Percentiles rank a stretch among this genome's conserved stretches.
These are phyloP conservation scores for Phytophthora kernoviae DNA, from an alignment of 352 stramenopile genomes.

Conservation along the genomic window DNA sequence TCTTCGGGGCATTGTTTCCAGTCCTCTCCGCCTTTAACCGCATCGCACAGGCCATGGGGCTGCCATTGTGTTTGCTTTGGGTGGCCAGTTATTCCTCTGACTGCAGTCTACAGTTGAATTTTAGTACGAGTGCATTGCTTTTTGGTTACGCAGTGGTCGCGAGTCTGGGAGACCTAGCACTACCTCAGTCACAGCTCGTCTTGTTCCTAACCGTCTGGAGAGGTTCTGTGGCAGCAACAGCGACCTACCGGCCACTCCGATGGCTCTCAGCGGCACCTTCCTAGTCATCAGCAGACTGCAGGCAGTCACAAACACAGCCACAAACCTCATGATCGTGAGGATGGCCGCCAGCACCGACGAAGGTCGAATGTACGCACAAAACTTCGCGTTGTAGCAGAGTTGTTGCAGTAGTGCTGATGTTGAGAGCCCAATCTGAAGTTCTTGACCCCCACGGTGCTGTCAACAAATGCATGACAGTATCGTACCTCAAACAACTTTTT, in stretches of 20 bases:
- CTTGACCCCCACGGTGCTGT: no score
- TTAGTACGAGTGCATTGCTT: slow-evolving; percentile 43
- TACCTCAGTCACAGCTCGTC: slow-evolving; percentile 47
- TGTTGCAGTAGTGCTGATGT: no score
- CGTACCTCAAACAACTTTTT: slow-evolving; percentile 1
- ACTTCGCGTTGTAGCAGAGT: slow-evolving; percentile 23
- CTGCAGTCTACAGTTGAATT: slow-evolving; percentile 39
- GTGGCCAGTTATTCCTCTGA: slow-evolving; percentile 50
- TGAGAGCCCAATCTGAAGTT: no score
- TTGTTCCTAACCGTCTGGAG: slow-evolving; percentile 66
- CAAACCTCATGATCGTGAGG: slow-evolving; percentile 64
- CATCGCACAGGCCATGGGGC: slow-evolving; percentile 43
- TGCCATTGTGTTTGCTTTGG: slow-evolving; percentile 58
- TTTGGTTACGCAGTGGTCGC: slow-evolving; percentile 50
- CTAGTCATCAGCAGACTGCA: slow-evolving; percentile 53
- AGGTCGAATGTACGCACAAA: slow-evolving; percentile 40
- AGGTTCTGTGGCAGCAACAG: slow-evolving; percentile 44
- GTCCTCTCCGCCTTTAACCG: slow-evolving; percentile 60
- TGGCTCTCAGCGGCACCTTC: slow-evolving; percentile 47
- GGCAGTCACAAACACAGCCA: slow-evolving; percentile 51
- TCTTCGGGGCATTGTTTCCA: slow-evolving; percentile 70
- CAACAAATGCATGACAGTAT: no score
- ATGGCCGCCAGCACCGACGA: slow-evolving; percentile 57
- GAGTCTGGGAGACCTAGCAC: slow-evolving; percentile 51
- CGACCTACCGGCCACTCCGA: slow-evolving; percentile 44